Percentiles rank a stretch among this genome's conserved stretches.
Evolutionary conservation across 768 basidiomycete genomes (phyloP).

Genomic region (Udeniomyces megalosporus): DNA sequence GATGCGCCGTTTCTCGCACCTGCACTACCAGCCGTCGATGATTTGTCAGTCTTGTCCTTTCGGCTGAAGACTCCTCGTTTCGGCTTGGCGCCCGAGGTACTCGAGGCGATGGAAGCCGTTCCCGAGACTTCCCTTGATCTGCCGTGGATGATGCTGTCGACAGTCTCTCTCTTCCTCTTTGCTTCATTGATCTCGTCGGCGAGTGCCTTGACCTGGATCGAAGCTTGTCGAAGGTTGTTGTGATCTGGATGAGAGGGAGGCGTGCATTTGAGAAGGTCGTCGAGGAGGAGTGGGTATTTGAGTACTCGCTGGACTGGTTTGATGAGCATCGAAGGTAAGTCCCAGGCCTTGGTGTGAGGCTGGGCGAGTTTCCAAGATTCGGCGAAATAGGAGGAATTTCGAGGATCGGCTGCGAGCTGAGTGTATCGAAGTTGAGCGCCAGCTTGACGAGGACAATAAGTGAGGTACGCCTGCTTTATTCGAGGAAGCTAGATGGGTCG

Average conservation of each 20-base stretch:
- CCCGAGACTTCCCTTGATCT: neutral
- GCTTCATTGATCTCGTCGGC: conserved; percentile 51
- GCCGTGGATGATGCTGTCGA: conserved; percentile 23
- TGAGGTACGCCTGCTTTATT: conserved; percentile 25
- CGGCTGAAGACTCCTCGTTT: conserved; percentile 11
- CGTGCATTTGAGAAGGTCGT: conserved; percentile 27
- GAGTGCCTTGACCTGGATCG: conserved; percentile 32
- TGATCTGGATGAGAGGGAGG: conserved; percentile 30
- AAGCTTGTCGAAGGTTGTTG: conserved; percentile 31
- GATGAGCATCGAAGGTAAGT: conserved; percentile 31
- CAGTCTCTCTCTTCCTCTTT: conserved; percentile 54
- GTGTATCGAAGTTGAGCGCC: conserved; percentile 24
- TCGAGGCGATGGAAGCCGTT: neutral
- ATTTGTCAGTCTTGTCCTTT: conserved; percentile 5
- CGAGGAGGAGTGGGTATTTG: conserved; percentile 29
- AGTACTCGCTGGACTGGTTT: conserved; percentile 30
- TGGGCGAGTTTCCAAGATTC: conserved; percentile 28
- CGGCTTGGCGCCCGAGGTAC: conserved; percentile 10
- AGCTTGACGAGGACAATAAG: conserved; percentile 28
- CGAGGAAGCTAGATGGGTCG: conserved; percentile 20
- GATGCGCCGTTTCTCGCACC: neutral
- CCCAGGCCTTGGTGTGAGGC: conserved; percentile 30
- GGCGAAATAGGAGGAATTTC: conserved; percentile 22
- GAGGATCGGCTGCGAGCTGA: conserved; percentile 24
- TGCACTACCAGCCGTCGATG: too few relatives aligned